phyloP scores from a whole-genome alignment of 73 alveolate genomes.

The Uronychia binucleata region DNA sequence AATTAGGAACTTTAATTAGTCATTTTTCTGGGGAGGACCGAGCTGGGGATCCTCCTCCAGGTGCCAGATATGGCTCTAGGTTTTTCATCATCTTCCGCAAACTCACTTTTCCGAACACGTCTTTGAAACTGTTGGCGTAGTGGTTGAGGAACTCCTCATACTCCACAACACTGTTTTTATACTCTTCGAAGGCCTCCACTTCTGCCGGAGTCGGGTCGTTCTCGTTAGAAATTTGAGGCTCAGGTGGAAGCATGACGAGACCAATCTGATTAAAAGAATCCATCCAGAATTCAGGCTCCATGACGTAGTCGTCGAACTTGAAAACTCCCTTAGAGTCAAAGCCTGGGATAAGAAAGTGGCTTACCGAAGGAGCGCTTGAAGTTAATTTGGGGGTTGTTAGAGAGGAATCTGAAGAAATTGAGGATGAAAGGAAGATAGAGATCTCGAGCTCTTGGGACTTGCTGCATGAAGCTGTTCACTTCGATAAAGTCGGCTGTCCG shows the following conservation, averaged over 20 bases:
- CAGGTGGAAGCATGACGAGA: neutral
- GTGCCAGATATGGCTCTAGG: neutral
- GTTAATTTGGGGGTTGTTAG: neutral
- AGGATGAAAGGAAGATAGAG: neutral
- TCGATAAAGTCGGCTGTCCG: conserved; percentile 4
- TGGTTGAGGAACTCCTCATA: neutral
- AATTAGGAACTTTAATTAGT: neutral
- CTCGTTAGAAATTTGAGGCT: neutral
- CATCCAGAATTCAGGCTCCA: neutral
- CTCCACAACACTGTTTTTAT: neutral
- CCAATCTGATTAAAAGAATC: neutral
- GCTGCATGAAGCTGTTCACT: neutral
- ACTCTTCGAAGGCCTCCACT: conserved; percentile 1
- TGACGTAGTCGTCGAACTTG: neutral
- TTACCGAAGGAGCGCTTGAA: neutral
- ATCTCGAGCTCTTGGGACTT: neutral
- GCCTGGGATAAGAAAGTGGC: neutral
- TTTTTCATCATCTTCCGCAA: neutral
- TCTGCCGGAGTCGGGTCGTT: neutral
- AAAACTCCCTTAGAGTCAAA: neutral
- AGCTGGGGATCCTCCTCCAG: neutral
- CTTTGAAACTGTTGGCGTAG: neutral
- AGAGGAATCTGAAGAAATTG: neutral
- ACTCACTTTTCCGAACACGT: neutral
- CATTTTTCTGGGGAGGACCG: neutral